phyloP scores from a whole-genome alignment of 441 rosid genomes.

The Erodium moschatum region DNA sequence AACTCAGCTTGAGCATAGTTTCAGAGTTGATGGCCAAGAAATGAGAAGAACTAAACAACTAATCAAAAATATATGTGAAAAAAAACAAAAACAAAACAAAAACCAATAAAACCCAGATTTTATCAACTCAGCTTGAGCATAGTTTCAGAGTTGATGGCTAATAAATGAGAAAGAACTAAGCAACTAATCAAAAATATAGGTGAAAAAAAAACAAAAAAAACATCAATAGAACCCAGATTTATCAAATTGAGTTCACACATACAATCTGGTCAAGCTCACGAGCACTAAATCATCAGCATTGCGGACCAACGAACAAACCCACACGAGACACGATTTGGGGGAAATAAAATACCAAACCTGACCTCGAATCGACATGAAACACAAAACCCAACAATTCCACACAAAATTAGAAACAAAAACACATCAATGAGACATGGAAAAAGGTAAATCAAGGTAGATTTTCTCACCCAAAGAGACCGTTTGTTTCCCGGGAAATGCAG shows the following conservation, averaged over 20 bases:
- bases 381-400: not conserved
- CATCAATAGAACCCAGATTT: no score
- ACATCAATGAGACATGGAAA: not conserved
- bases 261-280: slow-evolving; percentile 2
- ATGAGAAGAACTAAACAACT: not conserved
- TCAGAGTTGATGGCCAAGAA: not conserved
- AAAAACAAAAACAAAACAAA: not conserved
- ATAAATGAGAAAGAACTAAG: not conserved
- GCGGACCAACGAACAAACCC: not conserved
- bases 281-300: no score
- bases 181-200: not conserved
- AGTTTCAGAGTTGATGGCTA: not conserved
- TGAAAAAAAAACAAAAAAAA: not conserved
- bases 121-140: not conserved
- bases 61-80: not conserved
- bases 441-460: not conserved
- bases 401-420: not conserved
- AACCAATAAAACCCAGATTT: not conserved
- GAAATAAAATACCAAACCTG: not conserved
- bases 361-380: not conserved
- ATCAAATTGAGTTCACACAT: not conserved
- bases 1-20: not conserved
- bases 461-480: slow-evolving; percentile 7
- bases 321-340: no score
- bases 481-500: slow-evolving; percentile 2